Conservation (phyloP, 2,329 filamentous ascomycete genomes). For the Aspergillus unguis region DNA sequence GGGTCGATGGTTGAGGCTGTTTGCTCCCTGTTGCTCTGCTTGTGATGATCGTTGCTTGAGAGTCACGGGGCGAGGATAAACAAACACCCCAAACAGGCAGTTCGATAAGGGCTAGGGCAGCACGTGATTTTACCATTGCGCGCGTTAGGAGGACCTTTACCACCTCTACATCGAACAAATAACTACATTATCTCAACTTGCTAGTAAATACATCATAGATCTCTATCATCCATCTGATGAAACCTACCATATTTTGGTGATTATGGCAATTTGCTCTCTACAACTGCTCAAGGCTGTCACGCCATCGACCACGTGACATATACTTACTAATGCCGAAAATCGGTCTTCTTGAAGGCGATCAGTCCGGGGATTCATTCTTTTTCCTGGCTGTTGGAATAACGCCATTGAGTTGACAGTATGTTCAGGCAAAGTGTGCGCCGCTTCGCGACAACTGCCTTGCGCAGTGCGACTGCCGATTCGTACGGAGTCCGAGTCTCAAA, state of each 20-base stretch:
- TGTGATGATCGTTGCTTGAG: constrained; percentile 14
- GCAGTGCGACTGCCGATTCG: constrained; percentile 42
- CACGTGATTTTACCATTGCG: constrained; percentile 19
- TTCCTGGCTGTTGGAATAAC: constrained; percentile 1
- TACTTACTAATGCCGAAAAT: constrained; percentile 25
- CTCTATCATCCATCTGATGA: no score
- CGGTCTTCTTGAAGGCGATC: constrained; percentile 11
- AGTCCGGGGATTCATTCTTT: constrained; percentile 3
- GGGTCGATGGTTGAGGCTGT: not conserved
- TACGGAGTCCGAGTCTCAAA: constrained; percentile 71
- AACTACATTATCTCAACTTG: no score
- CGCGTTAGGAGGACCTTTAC: no score
- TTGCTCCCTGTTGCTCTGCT: not conserved
- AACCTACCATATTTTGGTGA: no score
- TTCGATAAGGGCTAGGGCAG: constrained; percentile 34
- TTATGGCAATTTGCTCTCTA: no score
- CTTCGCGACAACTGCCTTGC: constrained; percentile 61
- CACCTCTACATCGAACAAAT: no score
- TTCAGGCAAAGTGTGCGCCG: constrained; percentile 66
- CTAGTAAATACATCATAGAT: no score
- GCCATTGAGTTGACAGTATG: constrained; percentile 49
- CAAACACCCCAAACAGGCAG: constrained; percentile 40
- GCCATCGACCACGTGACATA: not conserved
- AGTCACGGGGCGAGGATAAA: constrained; percentile 32
- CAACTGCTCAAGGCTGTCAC: not conserved